phyloP scores from a whole-genome alignment of 2,329 filamentous ascomycete genomes.

The Paracoccidioides lutzii region DNA sequence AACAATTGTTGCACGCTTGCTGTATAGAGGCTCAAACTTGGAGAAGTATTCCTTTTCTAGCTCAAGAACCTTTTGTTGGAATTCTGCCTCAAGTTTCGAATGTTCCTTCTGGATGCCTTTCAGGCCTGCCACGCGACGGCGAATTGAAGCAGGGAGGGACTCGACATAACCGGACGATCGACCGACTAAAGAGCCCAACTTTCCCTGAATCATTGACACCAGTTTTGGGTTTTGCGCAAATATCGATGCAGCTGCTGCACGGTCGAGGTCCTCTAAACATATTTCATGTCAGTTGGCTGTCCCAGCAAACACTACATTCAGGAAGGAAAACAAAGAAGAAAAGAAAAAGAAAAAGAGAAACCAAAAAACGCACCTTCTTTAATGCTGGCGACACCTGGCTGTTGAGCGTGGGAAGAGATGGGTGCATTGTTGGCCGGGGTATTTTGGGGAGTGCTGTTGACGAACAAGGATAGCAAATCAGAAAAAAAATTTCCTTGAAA shows the following conservation, averaged over 20 bases:
- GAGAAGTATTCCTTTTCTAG: constrained; percentile 99
- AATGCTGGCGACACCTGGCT: constrained; percentile 87
- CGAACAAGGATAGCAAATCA: constrained; percentile 7
- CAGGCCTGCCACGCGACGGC: constrained; percentile 83
- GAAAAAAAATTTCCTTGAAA: constrained; percentile 4
- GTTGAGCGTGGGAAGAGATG: constrained; percentile 93
- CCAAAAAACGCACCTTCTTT: constrained; percentile 68
- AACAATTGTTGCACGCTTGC: constrained; percentile 86
- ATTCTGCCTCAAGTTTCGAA: constrained; percentile 93
- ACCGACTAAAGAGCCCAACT: constrained; percentile 83
- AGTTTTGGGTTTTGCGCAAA: constrained; percentile 93
- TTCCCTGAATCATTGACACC: constrained; percentile 94
- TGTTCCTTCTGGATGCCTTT: constrained; percentile 99
- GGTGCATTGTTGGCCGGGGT: constrained; percentile 90
- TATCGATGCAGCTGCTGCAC: constrained; percentile 72
- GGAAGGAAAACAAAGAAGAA: background rate
- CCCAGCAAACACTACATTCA: constrained; percentile 6
- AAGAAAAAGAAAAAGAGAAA: background rate
- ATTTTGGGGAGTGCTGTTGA: constrained; percentile 85
- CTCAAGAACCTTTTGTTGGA: constrained; percentile 95
- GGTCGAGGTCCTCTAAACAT: constrained; percentile 72
- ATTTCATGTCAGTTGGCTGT: constrained; percentile 7
- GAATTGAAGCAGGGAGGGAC: constrained; percentile 77
- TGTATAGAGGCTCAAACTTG: constrained; percentile 94
- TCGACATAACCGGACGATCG: constrained; percentile 96